A percentile compares a stretch with the other conserved stretches of the same genome.
Evolutionary conservation across 768 basidiomycete species (phyloP).

Genomic region (Russula compacta): DNA sequence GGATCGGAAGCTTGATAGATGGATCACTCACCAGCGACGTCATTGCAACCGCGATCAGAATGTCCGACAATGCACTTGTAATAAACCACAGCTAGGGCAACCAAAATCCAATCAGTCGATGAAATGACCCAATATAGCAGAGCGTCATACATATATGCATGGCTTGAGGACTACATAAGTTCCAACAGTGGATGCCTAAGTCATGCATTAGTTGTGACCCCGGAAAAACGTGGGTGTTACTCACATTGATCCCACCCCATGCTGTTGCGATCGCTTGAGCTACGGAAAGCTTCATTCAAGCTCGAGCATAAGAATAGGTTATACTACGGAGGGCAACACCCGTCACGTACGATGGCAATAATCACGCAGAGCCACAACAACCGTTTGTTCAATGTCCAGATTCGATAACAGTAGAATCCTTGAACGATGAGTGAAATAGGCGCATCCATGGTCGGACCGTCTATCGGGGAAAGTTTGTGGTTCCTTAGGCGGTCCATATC

Average conservation of each 20-base stretch:
- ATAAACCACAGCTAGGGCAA: conserved; percentile 1
- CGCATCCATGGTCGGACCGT: background rate
- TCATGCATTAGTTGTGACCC: background rate
- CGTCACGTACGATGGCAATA: background rate
- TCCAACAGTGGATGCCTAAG: background rate
- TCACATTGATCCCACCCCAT: conserved; percentile 10
- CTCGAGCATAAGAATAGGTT: too few species aligned
- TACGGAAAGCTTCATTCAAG: background rate
- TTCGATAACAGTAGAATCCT: conserved; percentile 1
- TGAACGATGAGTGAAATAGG: background rate
- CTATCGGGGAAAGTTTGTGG: background rate
- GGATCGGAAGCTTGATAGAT: background rate
- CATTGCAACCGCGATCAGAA: conserved; percentile 12
- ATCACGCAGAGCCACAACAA: background rate
- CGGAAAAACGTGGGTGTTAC: background rate
- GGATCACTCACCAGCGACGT: background rate
- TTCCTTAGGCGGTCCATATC: background rate
- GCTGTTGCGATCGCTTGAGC: background rate
- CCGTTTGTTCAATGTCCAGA: background rate
- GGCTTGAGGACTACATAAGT: background rate
- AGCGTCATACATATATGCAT: background rate
- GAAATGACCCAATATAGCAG: background rate
- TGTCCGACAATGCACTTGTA: conserved; percentile 6
- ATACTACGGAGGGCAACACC: too few species aligned
- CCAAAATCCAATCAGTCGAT: background rate